These are phyloP conservation scores for Tephrocybe sp. DNA, from an alignment of 768 basidiomycete genomes.

Conservation along the genomic window DNA sequence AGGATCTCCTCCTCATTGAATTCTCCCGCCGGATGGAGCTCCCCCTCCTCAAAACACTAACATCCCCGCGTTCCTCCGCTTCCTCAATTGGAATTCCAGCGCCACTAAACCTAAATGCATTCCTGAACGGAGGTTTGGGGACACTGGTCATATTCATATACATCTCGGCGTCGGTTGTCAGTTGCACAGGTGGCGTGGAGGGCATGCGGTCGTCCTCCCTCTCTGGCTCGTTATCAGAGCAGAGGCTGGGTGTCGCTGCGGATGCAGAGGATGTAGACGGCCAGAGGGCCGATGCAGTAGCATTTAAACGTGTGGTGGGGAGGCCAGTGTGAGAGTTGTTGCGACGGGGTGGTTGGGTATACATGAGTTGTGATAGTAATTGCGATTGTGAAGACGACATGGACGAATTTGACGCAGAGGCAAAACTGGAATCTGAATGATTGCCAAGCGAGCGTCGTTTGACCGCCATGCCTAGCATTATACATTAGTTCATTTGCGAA, in stretches of 20 bases:
- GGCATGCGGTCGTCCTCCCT: conserved; percentile 47
- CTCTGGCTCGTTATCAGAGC: conserved; percentile 64
- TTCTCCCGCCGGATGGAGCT: no score
- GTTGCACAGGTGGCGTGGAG: conserved; percentile 44
- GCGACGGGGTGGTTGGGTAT: no score
- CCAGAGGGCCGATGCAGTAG: conserved; percentile 7
- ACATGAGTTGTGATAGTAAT: no score
- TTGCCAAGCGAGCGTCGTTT: conserved; percentile 34
- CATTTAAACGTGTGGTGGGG: conserved; percentile 11
- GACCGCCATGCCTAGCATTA: conserved; percentile 20
- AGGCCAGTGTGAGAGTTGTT: conserved; percentile 13
- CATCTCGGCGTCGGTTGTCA: no score
- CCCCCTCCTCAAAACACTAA: no score
- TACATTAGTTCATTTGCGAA: conserved; percentile 1
- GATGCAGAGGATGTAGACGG: conserved; percentile 17
- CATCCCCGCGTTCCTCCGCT: background rate
- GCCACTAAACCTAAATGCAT: conserved; percentile 16
- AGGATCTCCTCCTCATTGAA: no score
- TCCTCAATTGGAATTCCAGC: conserved; percentile 17
- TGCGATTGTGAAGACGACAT: conserved; percentile 19
- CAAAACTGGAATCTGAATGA: conserved; percentile 21
- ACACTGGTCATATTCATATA: background rate
- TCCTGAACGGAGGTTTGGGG: conserved; percentile 26
- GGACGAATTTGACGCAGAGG: conserved; percentile 14
- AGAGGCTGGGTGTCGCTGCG: conserved; percentile 63